Evolutionary conservation across 495 filamentous ascomycete genomes (phyloP), one percentile per base, ranked within the genome.

Genomic region (Penicillium desertorum): DNA sequence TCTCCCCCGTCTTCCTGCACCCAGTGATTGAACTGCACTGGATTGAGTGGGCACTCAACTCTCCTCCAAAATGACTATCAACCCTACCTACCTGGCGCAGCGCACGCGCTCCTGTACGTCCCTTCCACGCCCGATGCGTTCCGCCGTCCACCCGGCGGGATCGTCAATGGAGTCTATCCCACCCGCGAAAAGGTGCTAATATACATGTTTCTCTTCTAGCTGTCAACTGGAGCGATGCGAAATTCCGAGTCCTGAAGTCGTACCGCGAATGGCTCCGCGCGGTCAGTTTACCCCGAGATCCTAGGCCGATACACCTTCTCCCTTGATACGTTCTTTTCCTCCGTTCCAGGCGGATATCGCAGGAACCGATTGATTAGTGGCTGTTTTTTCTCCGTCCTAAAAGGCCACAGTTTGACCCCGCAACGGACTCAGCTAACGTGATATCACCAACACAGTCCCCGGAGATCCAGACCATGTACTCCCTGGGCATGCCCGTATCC

Each of bases 401-500:
- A 17, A 58, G 20, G 29, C 41, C 6, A 54, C 19, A 7, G 25
- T 36, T 44, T 2, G 19, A 32, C 43, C 36, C 9, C 32, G 22
- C 37, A 37, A 55, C 2, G 19, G 53, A 45, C 27, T 25, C 25
- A 41, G 46, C 64, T 70, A 59, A 73, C 48, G 17, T 59, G 20
- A 56, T 46, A 54, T 53, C 49, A 27, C 39, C n/a, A n/a, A 20
- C 56, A 54, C 69, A 98, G 94, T 92, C 91, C 51, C 93, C 94
- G 34, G 92, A 97, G 71, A 90, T 98, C 67, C 93, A 96, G 71
- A 86, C 85, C 54, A 96, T 96, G 89, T 98, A 98, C 82, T 87
- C 87, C 41, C 79, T 98, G 67, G 89, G 87, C 70, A 83, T 93
- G 65, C 92, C 94, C 51, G 86, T 96, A 17, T 89, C 94, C 42